Evolutionary conservation across 192 early-diverging fungal species (phyloP).

Genomic region (Coemansia sp.): DNA sequence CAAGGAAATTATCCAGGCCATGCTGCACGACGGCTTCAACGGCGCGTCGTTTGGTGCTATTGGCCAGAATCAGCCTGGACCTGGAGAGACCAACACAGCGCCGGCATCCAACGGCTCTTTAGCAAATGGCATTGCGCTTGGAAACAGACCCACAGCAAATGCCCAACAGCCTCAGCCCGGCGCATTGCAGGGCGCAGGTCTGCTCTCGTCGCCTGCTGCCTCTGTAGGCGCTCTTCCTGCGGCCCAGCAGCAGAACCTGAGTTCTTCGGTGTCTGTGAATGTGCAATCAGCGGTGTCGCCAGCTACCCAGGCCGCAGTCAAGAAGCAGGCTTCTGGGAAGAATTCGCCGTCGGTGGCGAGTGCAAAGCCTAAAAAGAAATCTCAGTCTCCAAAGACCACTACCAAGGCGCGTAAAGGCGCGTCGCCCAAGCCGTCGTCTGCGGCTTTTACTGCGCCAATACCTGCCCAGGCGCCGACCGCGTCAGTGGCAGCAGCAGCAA

Average conservation of each 20-base stretch:
- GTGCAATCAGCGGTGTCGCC: not conserved
- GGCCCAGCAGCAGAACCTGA: not conserved
- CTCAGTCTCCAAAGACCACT: slow-evolving; percentile 42
- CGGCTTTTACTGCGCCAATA: not conserved
- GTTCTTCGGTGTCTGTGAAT: not conserved
- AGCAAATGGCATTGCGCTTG: not conserved
- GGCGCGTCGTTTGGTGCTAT: not conserved
- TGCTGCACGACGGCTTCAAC: slow-evolving; percentile 10
- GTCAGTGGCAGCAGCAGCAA: not conserved
- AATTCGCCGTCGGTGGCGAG: slow-evolving; percentile 32
- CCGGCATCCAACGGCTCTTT: not conserved
- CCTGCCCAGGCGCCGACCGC: not conserved
- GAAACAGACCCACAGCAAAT: not conserved
- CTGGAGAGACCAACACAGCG: not conserved
- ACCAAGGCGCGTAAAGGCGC: slow-evolving; percentile 38
- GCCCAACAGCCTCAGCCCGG: not conserved
- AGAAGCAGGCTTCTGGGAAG: slow-evolving; percentile 37
- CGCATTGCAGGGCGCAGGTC: slow-evolving; percentile 24
- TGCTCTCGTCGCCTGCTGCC: slow-evolving; percentile 27
- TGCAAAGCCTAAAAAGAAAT: slow-evolving; percentile 48
- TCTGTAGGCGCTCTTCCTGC: slow-evolving; percentile 12
- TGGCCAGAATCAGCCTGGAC: not conserved
- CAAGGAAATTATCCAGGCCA: slow-evolving; percentile 11
- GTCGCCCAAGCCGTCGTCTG: slow-evolving; percentile 10
- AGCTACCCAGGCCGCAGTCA: slow-evolving; percentile 6